Evolutionary conservation across 169 alveolate genomes (phyloP), one percentile per base, ranked within the genome.

Genomic region (Besnoitia besnoiti): DNA sequence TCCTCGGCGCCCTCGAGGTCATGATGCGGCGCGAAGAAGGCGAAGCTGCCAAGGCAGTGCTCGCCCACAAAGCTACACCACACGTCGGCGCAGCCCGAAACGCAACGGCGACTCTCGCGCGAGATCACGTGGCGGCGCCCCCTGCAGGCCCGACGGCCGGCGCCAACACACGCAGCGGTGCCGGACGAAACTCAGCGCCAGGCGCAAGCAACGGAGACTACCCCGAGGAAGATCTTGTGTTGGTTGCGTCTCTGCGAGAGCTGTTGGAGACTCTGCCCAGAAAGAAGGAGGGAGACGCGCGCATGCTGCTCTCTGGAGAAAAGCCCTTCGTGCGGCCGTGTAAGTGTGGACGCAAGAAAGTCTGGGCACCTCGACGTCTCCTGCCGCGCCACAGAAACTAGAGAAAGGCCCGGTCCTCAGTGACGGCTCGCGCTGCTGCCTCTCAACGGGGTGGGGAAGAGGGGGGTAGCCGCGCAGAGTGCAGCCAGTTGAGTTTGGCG

Each of bases 221-320:
- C 33, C 67, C 24, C 67, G 67, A 55, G 19, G 80, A 67, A 2
- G 80, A 67, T 42, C 80, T 42, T 7, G 80, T 16, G 21, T 35
- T 67, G 44, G 80, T 67, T 5, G 80, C 39, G 10, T 67, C 47
- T 4, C 44, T 67, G 80, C 39, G 42, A 67, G 80, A 35, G 10
- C 80, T 67, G 80, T 16, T 67, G 80, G 42, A 30, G 42, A 35
- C 80, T 1, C 80, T 67, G 12, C 80, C 80, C n/a, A 30, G 80
- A 35, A 67, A 67, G 44, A 67, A 67, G 19, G 80, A 67, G 7
- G 80, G 46, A 8, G 80, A 67, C 39, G 80, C 80, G 42, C 39
- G 80, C 47, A 33, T 30, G 80, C 80, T 67, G 12, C 80, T 67
- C 44, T n/a, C n/a, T 42, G 80, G 80, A 19, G 80, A 67, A n/a